Evolutionary conservation across 2,329 filamentous ascomycete genomes (phyloP).

Genomic region (Monosporascus sp.): DNA sequence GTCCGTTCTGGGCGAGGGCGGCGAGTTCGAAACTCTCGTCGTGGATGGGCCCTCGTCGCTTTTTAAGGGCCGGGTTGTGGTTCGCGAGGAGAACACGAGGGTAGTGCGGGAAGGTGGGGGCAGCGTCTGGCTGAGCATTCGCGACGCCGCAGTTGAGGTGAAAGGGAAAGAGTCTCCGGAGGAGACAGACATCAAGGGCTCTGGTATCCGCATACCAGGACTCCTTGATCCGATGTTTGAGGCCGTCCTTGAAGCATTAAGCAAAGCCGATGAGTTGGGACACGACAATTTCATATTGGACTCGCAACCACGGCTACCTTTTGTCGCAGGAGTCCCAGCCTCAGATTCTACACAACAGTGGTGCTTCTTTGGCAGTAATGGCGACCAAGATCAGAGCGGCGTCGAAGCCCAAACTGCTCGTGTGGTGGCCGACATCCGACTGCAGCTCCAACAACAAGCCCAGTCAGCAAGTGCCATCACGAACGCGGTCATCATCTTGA

Average conservation of each 20-base stretch:
- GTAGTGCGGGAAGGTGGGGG: slow-evolving; percentile 68
- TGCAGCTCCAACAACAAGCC: slow-evolving; percentile 29
- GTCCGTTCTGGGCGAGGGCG: slow-evolving; percentile 82
- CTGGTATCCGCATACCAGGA: slow-evolving; percentile 49
- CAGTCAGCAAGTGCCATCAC: slow-evolving; percentile 40
- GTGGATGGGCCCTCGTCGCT: slow-evolving; percentile 69
- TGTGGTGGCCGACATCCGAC: slow-evolving; percentile 41
- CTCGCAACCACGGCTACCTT: slow-evolving; percentile 6
- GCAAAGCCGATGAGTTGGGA: slow-evolving; percentile 1
- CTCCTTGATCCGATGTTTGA: slow-evolving; percentile 61
- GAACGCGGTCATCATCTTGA: slow-evolving; percentile 62
- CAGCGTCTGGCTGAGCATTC: slow-evolving; percentile 64
- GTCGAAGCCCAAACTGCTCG: slow-evolving; percentile 43
- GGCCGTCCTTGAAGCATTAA: slow-evolving; percentile 30
- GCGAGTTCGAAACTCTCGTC: slow-evolving; percentile 92
- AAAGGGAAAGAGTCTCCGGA: slow-evolving; percentile 24
- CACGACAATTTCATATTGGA: slow-evolving; percentile 1
- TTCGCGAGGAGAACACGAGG: slow-evolving; percentile 48
- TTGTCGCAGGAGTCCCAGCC: background rate
- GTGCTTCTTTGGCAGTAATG: slow-evolving; percentile 26
- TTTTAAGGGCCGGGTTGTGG: slow-evolving; percentile 65
- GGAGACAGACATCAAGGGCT: slow-evolving; percentile 3
- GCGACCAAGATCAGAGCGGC: slow-evolving; percentile 7
- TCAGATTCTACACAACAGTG: slow-evolving; percentile 27
- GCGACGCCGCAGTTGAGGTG: slow-evolving; percentile 46